Evolutionary conservation across 768 basidiomycete species (phyloP), one percentile per base, ranked within the genome.

Genomic region (Austroboletus eburneus): DNA sequence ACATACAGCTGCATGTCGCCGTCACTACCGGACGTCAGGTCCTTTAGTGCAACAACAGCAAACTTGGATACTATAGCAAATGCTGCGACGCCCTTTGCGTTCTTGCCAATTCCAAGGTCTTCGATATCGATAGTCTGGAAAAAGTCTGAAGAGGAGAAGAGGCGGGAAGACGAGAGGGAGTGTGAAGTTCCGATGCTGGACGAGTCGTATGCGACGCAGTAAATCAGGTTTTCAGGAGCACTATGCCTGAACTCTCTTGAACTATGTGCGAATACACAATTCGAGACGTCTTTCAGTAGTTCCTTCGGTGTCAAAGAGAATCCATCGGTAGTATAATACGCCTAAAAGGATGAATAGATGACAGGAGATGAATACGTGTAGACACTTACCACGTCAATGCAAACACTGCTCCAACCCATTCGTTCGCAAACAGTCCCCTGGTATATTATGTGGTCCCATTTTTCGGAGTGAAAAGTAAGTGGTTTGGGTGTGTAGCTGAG

Each of bases 61-160:
- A 85, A 99, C 62, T 94, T 92, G 66, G 83, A 85, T 7, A 96
- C 91, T 44, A 94, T 88, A 0, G 95, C 95, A 42, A 99, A 80
- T 0, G 91, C 95, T 5, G 91, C 74, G n/a, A 99, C 83, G 1
- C 95, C 96, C 25, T 79, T 81, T 0, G 92, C 88, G 43, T 85
- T 81, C 68, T 83, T 90, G 5, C 81, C 85, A 16, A 91, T 86
- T 2, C 93, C 91, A 1, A 99, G 75, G 56, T 91, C 88, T 56
- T 95, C 91, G 38, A 87, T 72, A n/a, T 73, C 74, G 37, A 62
- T 75, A 0, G 65, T 60, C 3, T 71, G 55, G 74, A 95, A 98
- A 64, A 90, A 98, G 70, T 96, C 89, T 2, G 81, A 80, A 46
- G 82, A 87, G 30, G 84, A 84, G 72, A 78, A 96, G 33, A 99